These are phyloP conservation scores for Solanum arcanum DNA, from an alignment of 257 asterid genomes.

Conservation along the genomic window DNA sequence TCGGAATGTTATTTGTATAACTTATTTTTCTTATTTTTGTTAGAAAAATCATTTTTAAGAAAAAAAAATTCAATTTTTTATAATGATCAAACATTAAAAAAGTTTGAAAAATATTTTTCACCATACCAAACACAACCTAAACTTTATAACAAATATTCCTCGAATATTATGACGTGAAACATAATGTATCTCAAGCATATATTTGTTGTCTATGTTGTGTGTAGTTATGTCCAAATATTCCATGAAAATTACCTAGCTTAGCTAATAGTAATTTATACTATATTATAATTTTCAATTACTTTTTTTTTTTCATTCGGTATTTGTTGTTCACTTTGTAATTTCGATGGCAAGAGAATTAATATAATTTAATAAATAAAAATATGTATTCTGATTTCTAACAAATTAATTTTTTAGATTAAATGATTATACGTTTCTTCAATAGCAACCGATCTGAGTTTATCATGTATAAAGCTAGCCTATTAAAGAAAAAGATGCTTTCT, in stretches of 20 bases:
- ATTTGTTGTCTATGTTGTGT: neutral
- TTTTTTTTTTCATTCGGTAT: accelerated
- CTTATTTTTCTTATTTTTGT: neutral
- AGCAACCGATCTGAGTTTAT: accelerated
- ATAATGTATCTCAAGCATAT: neutral
- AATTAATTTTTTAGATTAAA: no score
- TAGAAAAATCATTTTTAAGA: neutral
- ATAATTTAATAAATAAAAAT: no score
- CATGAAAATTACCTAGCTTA: neutral
- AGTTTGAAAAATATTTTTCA: neutral
- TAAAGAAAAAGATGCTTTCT: no score
- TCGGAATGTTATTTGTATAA: neutral
- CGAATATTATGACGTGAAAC: neutral
- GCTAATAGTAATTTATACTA: neutral
- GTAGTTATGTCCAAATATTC: neutral
- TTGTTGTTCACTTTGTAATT: neutral
- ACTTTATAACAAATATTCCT: neutral
- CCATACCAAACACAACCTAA: neutral
- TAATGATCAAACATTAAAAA: neutral
- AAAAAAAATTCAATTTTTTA: no score
- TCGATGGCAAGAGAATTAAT: neutral
- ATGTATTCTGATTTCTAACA: no score
- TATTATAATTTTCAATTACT: neutral
- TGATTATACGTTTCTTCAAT: neutral
- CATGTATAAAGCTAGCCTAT: neutral